Conservation (phyloP, 345 rosid species). For the Brassica juncea region DNA sequence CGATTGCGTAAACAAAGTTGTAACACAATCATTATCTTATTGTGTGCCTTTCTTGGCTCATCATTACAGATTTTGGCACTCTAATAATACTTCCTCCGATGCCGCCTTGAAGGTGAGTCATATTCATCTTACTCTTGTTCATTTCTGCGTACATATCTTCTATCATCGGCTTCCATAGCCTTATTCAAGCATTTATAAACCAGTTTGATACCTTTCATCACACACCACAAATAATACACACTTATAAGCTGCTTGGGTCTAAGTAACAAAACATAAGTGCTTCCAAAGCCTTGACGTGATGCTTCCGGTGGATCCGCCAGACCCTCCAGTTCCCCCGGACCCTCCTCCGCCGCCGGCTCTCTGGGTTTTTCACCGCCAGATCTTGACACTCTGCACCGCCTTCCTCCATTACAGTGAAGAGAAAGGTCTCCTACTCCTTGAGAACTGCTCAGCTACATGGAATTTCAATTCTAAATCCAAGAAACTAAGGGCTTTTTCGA, state of each 20-base stretch:
- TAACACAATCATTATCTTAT: neutral
- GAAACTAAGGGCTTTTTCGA: no score
- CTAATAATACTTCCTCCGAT: slow-evolving; percentile 39
- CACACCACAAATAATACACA: neutral
- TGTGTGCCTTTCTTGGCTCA: slow-evolving; percentile 29
- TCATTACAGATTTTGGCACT: slow-evolving; percentile 32
- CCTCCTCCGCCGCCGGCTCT: neutral
- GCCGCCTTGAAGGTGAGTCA: slow-evolving; percentile 31
- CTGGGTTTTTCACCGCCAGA: no score
- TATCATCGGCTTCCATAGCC: slow-evolving; percentile 98
- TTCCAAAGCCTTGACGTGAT: neutral
- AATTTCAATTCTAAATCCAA: no score
- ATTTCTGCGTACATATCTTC: slow-evolving; percentile 93
- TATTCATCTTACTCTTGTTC: slow-evolving; percentile 57
- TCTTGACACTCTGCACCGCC: no score
- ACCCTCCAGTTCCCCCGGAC: neutral
- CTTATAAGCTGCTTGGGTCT: neutral
- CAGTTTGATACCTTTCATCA: slow-evolving; percentile 77
- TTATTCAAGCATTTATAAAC: slow-evolving; percentile 96
- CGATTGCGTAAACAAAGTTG: no score
- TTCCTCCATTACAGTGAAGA: no score
- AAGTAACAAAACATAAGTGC: neutral
- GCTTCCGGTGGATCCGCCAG: neutral
- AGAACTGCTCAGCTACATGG: no score
- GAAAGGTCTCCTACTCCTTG: no score